A percentile compares a stretch with the other conserved stretches of the same genome.
Conservation (phyloP, 2,329 filamentous ascomycete species). For the Beauveria australis region DNA sequence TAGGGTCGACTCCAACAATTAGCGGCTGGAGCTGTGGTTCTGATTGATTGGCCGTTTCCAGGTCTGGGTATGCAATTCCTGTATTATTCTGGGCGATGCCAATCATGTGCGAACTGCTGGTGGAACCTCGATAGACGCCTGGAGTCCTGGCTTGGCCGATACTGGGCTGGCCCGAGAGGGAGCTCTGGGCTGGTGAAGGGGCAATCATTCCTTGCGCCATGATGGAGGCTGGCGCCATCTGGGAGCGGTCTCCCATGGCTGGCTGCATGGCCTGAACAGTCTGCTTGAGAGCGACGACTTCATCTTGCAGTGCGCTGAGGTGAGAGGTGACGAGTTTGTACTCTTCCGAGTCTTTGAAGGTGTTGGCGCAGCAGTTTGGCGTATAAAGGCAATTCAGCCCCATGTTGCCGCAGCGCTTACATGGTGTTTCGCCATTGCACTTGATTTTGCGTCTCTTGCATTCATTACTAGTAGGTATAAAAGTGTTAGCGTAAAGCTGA, state of each 20-base stretch:
- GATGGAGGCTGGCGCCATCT: slow-evolving; percentile 30
- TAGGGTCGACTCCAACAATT: slow-evolving; percentile 49
- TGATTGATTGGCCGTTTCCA: slow-evolving; percentile 53
- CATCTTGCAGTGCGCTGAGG: slow-evolving; percentile 68
- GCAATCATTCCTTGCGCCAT: slow-evolving; percentile 22
- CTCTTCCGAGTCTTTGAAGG: slow-evolving; percentile 87
- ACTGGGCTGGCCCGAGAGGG: slow-evolving; percentile 32
- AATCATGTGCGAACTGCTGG: slow-evolving; percentile 76
- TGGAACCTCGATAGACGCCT: slow-evolving; percentile 72
- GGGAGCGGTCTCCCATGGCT: slow-evolving; percentile 33
- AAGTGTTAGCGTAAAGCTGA: not conserved
- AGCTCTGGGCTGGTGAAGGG: slow-evolving; percentile 34
- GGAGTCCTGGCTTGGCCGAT: slow-evolving; percentile 37
- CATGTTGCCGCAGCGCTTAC: slow-evolving; percentile 60
- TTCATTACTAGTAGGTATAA: slow-evolving; percentile 46
- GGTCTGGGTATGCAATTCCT: slow-evolving; percentile 58
- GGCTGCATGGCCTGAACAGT: slow-evolving; percentile 59
- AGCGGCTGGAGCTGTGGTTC: not conserved
- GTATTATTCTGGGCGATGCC: slow-evolving; percentile 85
- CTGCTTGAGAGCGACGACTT: slow-evolving; percentile 69
- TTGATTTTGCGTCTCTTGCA: slow-evolving; percentile 71
- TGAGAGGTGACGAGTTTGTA: slow-evolving; percentile 75
- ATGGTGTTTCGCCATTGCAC: slow-evolving; percentile 63
- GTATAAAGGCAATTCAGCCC: slow-evolving; percentile 58
- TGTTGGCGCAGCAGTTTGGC: slow-evolving; percentile 61